Percentiles rank a stretch among this genome's conserved stretches.
Evolutionary conservation across 176 grass and related monocot species (phyloP).

Genomic region (Rhynchospora pubera): DNA sequence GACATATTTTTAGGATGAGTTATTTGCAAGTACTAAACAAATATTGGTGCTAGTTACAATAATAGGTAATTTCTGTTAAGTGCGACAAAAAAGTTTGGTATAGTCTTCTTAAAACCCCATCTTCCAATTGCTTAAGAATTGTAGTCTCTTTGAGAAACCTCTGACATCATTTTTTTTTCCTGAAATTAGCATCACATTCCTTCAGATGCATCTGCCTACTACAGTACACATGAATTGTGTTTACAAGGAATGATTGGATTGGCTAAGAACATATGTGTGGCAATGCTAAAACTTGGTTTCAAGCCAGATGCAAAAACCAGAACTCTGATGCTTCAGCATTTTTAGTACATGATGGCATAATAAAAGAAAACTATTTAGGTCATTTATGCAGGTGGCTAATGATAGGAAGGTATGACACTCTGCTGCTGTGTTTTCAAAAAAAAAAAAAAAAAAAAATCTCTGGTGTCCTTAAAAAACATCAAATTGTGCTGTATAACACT

Average conservation of each 20-base stretch:
- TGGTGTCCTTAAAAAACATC: neutral
- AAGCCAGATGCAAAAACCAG: conserved; percentile 62
- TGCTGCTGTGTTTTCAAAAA: neutral
- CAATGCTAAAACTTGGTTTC: conserved; percentile 64
- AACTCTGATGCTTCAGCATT: conserved; percentile 69
- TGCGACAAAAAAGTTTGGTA: neutral
- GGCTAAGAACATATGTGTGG: conserved; percentile 45
- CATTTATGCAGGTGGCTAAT: neutral
- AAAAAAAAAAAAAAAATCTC: neutral
- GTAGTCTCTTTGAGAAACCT: neutral
- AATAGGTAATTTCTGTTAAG: neutral
- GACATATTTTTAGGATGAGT: neutral
- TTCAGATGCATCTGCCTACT: conserved; percentile 65
- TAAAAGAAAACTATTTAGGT: neutral
- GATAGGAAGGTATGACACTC: neutral
- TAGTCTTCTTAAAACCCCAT: neutral
- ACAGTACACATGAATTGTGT: conserved; percentile 74
- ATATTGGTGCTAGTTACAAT: neutral
- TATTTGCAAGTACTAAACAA: neutral
- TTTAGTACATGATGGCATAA: conserved; percentile 12
- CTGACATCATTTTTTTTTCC: neutral
- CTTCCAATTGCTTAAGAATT: neutral
- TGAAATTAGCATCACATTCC: conserved; percentile 31
- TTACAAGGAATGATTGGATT: conserved; percentile 45
- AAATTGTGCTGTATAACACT: neutral